Evolutionary conservation across 257 asterid species (phyloP).

Genomic region (Jaltomata sinuosa): DNA sequence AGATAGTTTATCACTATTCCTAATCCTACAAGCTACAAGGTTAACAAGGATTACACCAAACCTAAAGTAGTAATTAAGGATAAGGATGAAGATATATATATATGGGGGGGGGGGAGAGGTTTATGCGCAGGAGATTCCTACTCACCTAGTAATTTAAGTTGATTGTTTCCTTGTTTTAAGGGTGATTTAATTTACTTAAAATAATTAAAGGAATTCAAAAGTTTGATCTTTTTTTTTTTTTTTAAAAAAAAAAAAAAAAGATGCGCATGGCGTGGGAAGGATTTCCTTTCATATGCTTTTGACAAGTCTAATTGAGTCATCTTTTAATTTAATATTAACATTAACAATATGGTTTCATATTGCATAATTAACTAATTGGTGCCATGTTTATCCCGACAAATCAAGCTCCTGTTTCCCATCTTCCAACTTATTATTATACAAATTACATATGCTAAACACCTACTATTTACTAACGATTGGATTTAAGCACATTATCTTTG

Average conservation of each 20-base stretch:
- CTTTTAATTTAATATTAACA: neutral
- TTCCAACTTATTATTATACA: neutral
- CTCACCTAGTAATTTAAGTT: neutral
- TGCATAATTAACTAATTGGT: neutral
- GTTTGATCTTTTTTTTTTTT: neutral
- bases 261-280: neutral
- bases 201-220: neutral
- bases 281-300: constrained; percentile 3
- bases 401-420: neutral
- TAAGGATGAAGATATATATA: neutral
- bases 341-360: neutral
- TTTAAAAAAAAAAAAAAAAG: neutral
- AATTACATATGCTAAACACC: neutral
- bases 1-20: neutral
- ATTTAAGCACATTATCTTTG: neutral
- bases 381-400: constrained; percentile 9
- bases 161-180: neutral
- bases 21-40: neutral
- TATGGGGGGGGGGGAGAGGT: too few relatives aligned
- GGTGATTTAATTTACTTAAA: neutral
- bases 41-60: neutral
- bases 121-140: neutral
- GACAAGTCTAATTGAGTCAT: neutral
- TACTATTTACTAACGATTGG: neutral
- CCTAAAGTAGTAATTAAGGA: neutral